Base-by-base conservation (phyloP, 768 basidiomycete genomes). In the Xerocomellus amylosporus region DNA sequence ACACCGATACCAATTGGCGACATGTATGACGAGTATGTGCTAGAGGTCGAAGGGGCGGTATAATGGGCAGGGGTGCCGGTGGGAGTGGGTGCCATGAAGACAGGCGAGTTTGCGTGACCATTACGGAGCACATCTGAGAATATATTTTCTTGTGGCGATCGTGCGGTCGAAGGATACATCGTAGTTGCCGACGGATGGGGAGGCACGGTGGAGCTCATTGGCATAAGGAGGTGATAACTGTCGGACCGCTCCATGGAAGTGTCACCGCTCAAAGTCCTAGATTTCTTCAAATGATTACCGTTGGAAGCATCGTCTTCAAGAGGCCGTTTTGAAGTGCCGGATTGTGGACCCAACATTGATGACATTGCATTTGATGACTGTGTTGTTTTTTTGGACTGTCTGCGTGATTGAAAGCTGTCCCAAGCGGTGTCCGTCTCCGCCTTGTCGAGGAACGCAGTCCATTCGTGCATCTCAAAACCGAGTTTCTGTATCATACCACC, bases 341-440 rank as follows among this genome's bases (percentile, higher is more conserved):
- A 31, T 45, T 63, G 65, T 8, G 69, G 47, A n/a, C 69, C 69
- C 40, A 71, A n/a, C 58, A 65, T 64, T 4, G 69, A 71, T 24
- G 69, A 56, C 63, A 67, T 71, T 20, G 69, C 58, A 37, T 41
- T 59, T 17, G 69, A 65, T 5, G 71, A 53, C 34, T 67, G 69
- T 3, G 63, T 55, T 4, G 72, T 72, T 45, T 72, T 67, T 17
- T 65, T 63, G 19, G 61, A 38, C 4, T 61, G 62, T 69, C 87
- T 94, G 60, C 92, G 83, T 5, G 78, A 61, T 58, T 91, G 86
- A 64, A 87, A 94, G 48, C 91, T 87, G 66, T 96, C 93, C 79
- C 88, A 93, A 34, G 93, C 93, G 2, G 92, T 93, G 65, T 96
- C 94, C 0, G 93, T 94, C 73, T 97, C 94, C 1, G 88, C 83